A percentile compares a stretch with the other conserved stretches of the same genome.
Conservation (phyloP, 1,284 basidiomycete genomes). For the Thecaphora thlaspeos region DNA sequence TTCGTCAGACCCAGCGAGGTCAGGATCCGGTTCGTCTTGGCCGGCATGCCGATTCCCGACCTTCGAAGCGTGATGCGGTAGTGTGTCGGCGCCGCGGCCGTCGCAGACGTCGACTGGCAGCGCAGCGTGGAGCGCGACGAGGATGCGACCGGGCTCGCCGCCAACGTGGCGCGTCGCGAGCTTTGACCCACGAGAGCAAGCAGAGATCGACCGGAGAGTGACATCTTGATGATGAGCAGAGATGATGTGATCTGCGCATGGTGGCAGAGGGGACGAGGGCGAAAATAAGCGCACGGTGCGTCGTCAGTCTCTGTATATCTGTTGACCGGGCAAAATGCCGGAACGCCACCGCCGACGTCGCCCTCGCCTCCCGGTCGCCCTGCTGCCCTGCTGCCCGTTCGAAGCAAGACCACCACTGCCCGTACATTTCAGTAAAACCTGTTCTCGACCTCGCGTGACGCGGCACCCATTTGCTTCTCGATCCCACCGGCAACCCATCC, state of each 20-base stretch:
- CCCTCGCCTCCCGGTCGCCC: no score
- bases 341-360: no score
- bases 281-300: no score
- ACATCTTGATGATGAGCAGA: no score
- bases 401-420: no score
- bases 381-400: no score
- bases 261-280: no score
- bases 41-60: slow-evolving; percentile 75
- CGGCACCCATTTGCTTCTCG: slow-evolving; percentile 33
- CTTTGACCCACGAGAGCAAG: neutral
- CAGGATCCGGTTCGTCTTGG: slow-evolving; percentile 71
- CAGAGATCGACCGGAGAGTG: neutral
- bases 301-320: no score
- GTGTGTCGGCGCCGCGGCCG: slow-evolving; percentile 64
- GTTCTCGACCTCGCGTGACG: slow-evolving; percentile 42
- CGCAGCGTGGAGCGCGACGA: neutral
- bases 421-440: slow-evolving; percentile 16
- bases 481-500: slow-evolving; percentile 12
- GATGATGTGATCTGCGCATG: no score
- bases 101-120: slow-evolving; percentile 23
- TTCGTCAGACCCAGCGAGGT: slow-evolving; percentile 74
- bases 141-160: neutral
- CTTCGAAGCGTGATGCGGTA: slow-evolving; percentile 80
- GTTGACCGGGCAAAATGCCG: no score
- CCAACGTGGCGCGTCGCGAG: neutral